phyloP scores from a whole-genome alignment of 2,329 filamentous ascomycete genomes.

The Arachnomyces sp. region DNA sequence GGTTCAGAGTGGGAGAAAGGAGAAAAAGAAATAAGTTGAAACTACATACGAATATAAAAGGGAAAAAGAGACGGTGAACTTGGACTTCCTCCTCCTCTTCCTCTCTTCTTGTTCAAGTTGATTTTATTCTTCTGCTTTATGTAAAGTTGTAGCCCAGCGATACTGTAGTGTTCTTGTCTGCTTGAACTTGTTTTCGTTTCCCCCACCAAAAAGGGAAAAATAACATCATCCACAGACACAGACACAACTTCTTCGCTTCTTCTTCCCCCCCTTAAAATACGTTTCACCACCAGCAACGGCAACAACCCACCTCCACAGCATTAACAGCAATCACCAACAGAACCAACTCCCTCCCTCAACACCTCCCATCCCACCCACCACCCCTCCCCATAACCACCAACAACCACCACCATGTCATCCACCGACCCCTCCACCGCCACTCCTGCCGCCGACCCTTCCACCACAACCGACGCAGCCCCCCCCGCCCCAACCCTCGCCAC shows the following conservation, averaged over 20 bases:
- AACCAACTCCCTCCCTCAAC: neutral
- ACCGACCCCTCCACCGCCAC: neutral
- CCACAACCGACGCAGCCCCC: conserved; percentile 22
- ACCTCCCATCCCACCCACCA: conserved; percentile 5
- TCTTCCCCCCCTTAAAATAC: neutral
- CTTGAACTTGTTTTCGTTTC: neutral
- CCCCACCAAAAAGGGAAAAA: neutral
- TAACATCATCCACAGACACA: conserved; percentile 5
- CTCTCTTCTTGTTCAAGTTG: conserved; percentile 8
- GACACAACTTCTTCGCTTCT: neutral
- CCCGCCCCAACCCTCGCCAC: conserved; percentile 43
- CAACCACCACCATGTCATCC: conserved; percentile 2
- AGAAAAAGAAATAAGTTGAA: too few species aligned
- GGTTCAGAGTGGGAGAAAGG: too few species aligned
- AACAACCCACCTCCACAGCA: neutral
- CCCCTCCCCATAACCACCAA: conserved; percentile 4
- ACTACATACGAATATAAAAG: too few species aligned
- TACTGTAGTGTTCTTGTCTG: too few species aligned
- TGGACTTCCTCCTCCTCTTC: conserved; percentile 2
- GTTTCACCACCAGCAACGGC: neutral
- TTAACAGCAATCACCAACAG: conserved; percentile 2
- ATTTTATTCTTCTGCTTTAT: conserved; percentile 8
- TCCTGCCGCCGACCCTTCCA: conserved; percentile 23
- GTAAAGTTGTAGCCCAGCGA: conserved; percentile 18
- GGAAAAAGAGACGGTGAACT: neutral